phyloP scores from a whole-genome alignment of 139 green algal species.

The Microglena sp. region DNA sequence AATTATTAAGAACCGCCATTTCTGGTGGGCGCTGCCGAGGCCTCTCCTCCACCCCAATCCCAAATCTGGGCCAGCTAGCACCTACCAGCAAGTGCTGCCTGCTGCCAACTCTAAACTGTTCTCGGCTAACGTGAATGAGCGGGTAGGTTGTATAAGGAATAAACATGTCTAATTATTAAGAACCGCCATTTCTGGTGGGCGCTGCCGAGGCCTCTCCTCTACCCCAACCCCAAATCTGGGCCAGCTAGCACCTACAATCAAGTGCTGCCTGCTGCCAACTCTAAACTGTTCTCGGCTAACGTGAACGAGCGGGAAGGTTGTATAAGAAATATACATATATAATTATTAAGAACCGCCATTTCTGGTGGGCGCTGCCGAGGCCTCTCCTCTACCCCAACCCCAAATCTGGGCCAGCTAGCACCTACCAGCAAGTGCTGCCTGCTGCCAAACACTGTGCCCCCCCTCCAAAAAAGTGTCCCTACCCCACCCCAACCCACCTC shows the following conservation, averaged over 20 bases:
- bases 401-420: neutral
- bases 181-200: neutral
- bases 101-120: neutral
- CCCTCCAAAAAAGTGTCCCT: too few species aligned
- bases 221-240: neutral
- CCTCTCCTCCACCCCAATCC: neutral
- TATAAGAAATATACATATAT: too few species aligned
- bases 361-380: too few species aligned
- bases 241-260: neutral
- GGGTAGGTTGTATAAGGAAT: too few species aligned
- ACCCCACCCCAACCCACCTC: too few species aligned
- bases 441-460: neutral
- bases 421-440: neutral
- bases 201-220: neutral
- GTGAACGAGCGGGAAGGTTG: too few species aligned
- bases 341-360: too few species aligned
- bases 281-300: too few species aligned
- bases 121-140: too few species aligned
- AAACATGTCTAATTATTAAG: neutral
- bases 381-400: neutral
- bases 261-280: neutral
- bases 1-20: too few species aligned
- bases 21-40: neutral
- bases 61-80: neutral
- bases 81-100: neutral